A percentile compares a stretch with the other conserved stretches of the same genome.
These are phyloP conservation scores for Acidiella bohemica DNA, from an alignment of 495 filamentous ascomycete species.

Conservation along the genomic window DNA sequence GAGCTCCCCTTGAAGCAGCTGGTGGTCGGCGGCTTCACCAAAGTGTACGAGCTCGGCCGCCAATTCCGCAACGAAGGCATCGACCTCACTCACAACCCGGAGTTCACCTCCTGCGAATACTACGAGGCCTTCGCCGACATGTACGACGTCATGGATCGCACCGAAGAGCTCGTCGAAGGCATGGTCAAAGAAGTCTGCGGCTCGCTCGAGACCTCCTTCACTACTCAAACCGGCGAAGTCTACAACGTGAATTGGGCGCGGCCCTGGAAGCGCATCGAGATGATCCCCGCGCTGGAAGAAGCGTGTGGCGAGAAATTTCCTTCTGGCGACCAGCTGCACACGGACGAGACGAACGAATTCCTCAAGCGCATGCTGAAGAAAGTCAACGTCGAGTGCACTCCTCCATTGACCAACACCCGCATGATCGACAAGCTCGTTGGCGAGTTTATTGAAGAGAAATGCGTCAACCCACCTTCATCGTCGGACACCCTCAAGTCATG, in stretches of 20 bases:
- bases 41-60: constrained; percentile 84
- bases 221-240: constrained; percentile 66
- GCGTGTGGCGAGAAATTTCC: constrained; percentile 89
- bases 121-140: constrained; percentile 92
- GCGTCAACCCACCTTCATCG: constrained; percentile 97
- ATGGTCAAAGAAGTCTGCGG: constrained; percentile 85
- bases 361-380: constrained; percentile 73
- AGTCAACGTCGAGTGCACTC: constrained; percentile 76
- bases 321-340: constrained; percentile 76
- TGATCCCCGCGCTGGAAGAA: constrained; percentile 90
- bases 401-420: constrained; percentile 84
- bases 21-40: constrained; percentile 81
- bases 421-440: constrained; percentile 97
- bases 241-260: constrained; percentile 90
- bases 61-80: constrained; percentile 93
- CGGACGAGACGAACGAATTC: constrained; percentile 72
- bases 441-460: constrained; percentile 88
- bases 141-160: constrained; percentile 82
- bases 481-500: constrained; percentile 92
- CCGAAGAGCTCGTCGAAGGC: constrained; percentile 86
- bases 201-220: constrained; percentile 67
- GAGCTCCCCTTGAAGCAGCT: constrained; percentile 95
- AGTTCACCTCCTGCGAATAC: constrained; percentile 96
- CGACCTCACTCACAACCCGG: constrained; percentile 95
- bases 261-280: constrained; percentile 87